Percentiles rank a stretch among this genome's conserved stretches.
Conservation (phyloP, 2,329 filamentous ascomycete species). For the Colletotrichum cuscutae region DNA sequence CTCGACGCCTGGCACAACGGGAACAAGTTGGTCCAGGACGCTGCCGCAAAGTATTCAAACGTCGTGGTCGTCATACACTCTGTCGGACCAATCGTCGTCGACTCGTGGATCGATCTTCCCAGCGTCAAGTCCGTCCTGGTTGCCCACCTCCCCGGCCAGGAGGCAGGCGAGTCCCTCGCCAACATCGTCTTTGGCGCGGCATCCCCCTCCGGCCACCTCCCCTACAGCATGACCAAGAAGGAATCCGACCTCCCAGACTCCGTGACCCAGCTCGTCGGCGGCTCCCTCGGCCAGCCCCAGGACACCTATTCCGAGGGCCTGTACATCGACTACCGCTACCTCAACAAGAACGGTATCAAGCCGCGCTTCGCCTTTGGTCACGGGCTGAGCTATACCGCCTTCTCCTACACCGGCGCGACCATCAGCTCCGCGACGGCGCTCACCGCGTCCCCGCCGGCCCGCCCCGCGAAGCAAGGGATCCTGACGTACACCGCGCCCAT, state of each 20-base stretch:
- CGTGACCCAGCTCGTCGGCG: slow-evolving; percentile 48
- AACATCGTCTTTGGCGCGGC: slow-evolving; percentile 83
- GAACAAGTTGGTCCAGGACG: slow-evolving; percentile 78
- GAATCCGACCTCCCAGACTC: slow-evolving; percentile 76
- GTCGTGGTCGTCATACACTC: slow-evolving; percentile 89
- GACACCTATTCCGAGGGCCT: slow-evolving; percentile 86
- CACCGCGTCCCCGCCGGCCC: slow-evolving; percentile 45
- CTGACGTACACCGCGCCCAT: slow-evolving; percentile 60
- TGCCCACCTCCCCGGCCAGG: slow-evolving; percentile 88
- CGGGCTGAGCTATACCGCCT: slow-evolving; percentile 84
- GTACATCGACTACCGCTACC: slow-evolving; percentile 90
- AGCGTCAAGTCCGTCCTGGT: slow-evolving; percentile 83
- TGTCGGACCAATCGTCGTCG: slow-evolving; percentile 84
- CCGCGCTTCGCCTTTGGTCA: slow-evolving; percentile 90
- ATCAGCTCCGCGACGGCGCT: slow-evolving; percentile 60
- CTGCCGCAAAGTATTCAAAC: slow-evolving; percentile 63
- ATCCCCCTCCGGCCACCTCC: slow-evolving; percentile 82
- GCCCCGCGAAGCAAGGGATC: slow-evolving; percentile 49
- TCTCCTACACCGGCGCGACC: slow-evolving; percentile 65
- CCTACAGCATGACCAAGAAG: slow-evolving; percentile 84
- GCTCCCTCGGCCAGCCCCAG: slow-evolving; percentile 78
- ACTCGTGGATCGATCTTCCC: slow-evolving; percentile 82
- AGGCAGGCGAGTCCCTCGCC: slow-evolving; percentile 83
- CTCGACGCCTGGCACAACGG: slow-evolving; percentile 78
- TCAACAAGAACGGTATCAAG: slow-evolving; percentile 78